Evolutionary conservation across 768 basidiomycete species (phyloP), one percentile per base, ranked within the genome.

Genomic region (Exsudoporus frostii): DNA sequence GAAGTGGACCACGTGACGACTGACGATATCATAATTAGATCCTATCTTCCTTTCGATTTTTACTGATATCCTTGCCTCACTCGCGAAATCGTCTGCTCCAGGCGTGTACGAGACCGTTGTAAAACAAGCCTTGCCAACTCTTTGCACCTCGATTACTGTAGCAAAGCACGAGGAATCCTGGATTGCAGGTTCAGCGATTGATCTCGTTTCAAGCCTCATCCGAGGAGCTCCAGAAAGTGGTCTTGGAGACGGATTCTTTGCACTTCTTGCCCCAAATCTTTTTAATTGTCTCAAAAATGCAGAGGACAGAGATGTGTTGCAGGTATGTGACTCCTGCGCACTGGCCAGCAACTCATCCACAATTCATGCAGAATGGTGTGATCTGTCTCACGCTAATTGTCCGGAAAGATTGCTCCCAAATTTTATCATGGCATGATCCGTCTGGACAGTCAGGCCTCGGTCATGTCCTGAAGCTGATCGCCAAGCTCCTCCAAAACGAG

Each of bases 1-100:
- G 11, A 33, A 19, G n/a, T 25, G 2, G 25, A 30, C 5, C 44
- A 19, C 22, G 45, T 38, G 36, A 45, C 17, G 10, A 33, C 19
- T 56, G 39, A 56, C 27, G 22, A 45, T 34, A 57, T 42, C 27
- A 42, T 34, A 54, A 74, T 20, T 58, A 88, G 97, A 99, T 72
- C 95, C 94, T 0, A 84, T 98, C 50, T 85, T 95, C 65, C 77
- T 90, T 20, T 91, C 92, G 2, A 85, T 94, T 45, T 77, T 95
- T 44, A 83, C 85, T 38, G 92, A 96, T 63, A 83, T 96, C 42
- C 74, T 96, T 50, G 75, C 78, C 27, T 79, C 84, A 5, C 78
- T 97, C 25, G 81, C 91, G 7, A 71, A 79, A 5, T 83, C 88
- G 1, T 70, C 81, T 0, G 71, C 79, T 3, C 69, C 74, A 1